Base-by-base conservation (phyloP, 495 filamentous ascomycete genomes). In the Acidiella bohemica region DNA sequence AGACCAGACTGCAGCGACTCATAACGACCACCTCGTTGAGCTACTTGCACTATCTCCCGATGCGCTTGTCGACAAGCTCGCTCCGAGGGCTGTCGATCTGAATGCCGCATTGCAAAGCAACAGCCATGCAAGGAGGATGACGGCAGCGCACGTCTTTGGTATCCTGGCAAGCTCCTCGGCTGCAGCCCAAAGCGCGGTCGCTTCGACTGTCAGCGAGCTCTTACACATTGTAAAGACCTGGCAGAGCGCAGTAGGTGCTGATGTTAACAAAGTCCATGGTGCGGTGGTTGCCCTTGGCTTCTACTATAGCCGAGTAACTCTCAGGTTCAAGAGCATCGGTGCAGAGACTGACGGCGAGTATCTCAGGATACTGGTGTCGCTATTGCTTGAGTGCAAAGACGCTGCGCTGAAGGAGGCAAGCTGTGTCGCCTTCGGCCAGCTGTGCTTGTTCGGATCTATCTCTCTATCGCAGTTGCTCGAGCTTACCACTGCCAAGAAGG, bases 121-220 rank as follows among this genome's bases (percentile, higher is more conserved):
- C 61, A 75, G 80, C 47, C 66, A 71, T 29, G 67, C 72, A 13
- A 64, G 78, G 7, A 68, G 85, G 24, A 59, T 61, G 28, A 62
- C 72, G 12, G 73, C 77, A 6, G 75, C 84, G 21, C 73, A 75
- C 35, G 71, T 77, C 0, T 78, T 88, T 46, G 90, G 90, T 3
- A 75, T 95, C 18, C 60, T 96, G 1, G 76, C 72, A 2, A 78
- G 83, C 1, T 77, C 86, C 49, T 64, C 68, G 16, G 50, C 63
- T 38, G 65, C 66, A 18, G 13, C 59, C 8, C 51, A 60, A 12
- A 41, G 41, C 3, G 39, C 58, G 4, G 42, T 74, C 12, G 41
- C 49, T 6, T 54, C 49, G n/a, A 61, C 72, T 19, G 47, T 72
- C 4, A 27, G 49, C 0, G 52, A 61, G 8, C 56, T 77, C 21